Conservation (phyloP, 140 eudicot species). For the Oenanthe javanica region DNA sequence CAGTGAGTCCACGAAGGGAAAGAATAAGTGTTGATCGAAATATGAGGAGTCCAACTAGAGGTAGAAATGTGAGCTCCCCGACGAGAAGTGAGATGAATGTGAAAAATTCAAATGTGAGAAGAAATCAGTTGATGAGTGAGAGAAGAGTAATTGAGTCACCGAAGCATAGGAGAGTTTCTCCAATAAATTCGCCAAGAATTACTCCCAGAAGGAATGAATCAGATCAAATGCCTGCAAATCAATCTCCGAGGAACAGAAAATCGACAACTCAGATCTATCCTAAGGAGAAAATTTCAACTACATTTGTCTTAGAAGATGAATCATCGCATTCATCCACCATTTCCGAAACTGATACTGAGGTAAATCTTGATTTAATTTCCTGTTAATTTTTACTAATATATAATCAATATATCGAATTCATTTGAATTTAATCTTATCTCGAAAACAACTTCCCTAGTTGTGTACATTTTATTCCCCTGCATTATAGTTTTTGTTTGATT, state of each 20-base stretch:
- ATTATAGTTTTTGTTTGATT: no score
- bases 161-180: constrained; percentile 31
- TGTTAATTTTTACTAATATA: not conserved
- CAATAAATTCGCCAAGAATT: constrained; percentile 41
- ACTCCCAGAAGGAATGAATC: constrained; percentile 33
- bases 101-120: constrained; percentile 38
- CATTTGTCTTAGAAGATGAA: constrained; percentile 49
- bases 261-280: constrained; percentile 26
- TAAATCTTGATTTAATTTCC: constrained; percentile 14
- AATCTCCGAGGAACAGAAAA: constrained; percentile 38
- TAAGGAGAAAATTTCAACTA: constrained; percentile 26
- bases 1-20: constrained; percentile 55
- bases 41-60: constrained; percentile 29
- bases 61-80: constrained; percentile 30
- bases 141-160: constrained; percentile 28
- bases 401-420: not conserved
- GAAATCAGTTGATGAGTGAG: constrained; percentile 52
- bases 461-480: not conserved
- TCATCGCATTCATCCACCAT: constrained; percentile 41
- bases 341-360: constrained; percentile 77
- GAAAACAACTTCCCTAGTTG: not conserved
- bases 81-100: constrained; percentile 38
- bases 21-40: constrained; percentile 30
- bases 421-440: not conserved
- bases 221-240: constrained; percentile 23